Evolutionary conservation across 352 stramenopile species (phyloP).

Genomic region (Phytophthora pini): DNA sequence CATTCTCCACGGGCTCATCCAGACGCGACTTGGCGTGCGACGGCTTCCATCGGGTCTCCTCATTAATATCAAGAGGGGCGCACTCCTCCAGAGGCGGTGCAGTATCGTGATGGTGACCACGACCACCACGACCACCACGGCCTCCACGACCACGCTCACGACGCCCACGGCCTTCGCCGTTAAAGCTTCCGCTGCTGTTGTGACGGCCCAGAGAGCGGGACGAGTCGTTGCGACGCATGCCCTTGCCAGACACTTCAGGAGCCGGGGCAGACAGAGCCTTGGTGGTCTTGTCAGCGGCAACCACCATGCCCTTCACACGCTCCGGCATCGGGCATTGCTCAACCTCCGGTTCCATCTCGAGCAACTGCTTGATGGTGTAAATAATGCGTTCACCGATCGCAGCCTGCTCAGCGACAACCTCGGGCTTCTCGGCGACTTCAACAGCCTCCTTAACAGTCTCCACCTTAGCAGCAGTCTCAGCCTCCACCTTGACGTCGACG

Average conservation of each 20-base stretch:
- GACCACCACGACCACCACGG: constrained; percentile 48
- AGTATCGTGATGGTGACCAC: constrained; percentile 52
- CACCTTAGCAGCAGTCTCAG: constrained; percentile 8
- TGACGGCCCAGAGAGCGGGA: constrained; percentile 52
- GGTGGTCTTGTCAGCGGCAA: constrained; percentile 55
- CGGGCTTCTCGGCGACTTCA: constrained; percentile 26
- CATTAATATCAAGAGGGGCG: constrained; percentile 77
- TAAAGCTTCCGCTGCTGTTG: constrained; percentile 49
- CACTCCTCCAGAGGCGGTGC: constrained; percentile 67
- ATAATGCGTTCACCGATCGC: constrained; percentile 66
- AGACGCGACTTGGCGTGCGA: constrained; percentile 64
- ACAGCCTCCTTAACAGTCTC: constrained; percentile 9
- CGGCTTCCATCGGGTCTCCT: constrained; percentile 88
- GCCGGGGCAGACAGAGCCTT: constrained; percentile 47
- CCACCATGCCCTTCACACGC: constrained; percentile 54
- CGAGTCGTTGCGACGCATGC: constrained; percentile 50
- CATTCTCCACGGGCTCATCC: constrained; percentile 49
- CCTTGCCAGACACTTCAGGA: constrained; percentile 30
- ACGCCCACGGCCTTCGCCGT: constrained; percentile 39
- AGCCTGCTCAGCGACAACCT: constrained; percentile 45
- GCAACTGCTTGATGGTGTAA: constrained; percentile 79
- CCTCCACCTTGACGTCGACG: constrained; percentile 26
- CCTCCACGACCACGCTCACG: constrained; percentile 54
- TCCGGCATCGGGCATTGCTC: constrained; percentile 58
- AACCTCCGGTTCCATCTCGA: constrained; percentile 71